Base-by-base conservation (phyloP, 2,329 filamentous ascomycete genomes). In the Aphanoascus verrucosus region DNA sequence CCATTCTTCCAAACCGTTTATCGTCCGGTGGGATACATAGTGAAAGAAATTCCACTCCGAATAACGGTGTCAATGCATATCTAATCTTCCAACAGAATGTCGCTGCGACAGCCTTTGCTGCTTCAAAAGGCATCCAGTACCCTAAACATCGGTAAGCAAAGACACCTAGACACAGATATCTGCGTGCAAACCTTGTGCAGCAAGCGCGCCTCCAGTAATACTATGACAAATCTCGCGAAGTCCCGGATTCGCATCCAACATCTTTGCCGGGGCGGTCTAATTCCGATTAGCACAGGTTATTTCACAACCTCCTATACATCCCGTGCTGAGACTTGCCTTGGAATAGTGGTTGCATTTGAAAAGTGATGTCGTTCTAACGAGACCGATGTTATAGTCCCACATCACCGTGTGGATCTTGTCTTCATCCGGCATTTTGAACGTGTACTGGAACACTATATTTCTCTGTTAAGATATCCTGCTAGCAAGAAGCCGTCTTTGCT, bases 381-480 rank as follows among this genome's bases (percentile, higher is more conserved):
- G 82, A 7, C 93, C 93, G 57, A 91, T 82, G 62, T 94, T 91
- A 72, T 96, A 96, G 69, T 98, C 93, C 93, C 93, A 98, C 81
- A 96, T 89, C 56, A 97, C 83, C 0, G 80, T 81, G 66, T 85
- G 90, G 50, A 79, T 75, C 58, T 76, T 77, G 1, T 83, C 77
- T 44, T 85, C 79, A 9, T 77, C 81, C 0, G 86, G 86, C 2
- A 85, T 67, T 60, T 76, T 79, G 74, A 94, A 96, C 35, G 80
- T 82, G 68, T 96, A 97, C 62, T 89, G 82, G 66, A 90, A 90
- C 23, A 88, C 87, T 93, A 38, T 28, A 32, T 7, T 31, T 11
- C 3, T 37, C 17, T 37, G 12, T 31, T 51, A 40, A 51, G 46
- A 46, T 50, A 23, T 8, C 5, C n/a, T 14, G 14, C 17, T n/a